Base-by-base conservation (phyloP, 2,329 filamentous ascomycete genomes). In the Aspergillus melleus region DNA sequence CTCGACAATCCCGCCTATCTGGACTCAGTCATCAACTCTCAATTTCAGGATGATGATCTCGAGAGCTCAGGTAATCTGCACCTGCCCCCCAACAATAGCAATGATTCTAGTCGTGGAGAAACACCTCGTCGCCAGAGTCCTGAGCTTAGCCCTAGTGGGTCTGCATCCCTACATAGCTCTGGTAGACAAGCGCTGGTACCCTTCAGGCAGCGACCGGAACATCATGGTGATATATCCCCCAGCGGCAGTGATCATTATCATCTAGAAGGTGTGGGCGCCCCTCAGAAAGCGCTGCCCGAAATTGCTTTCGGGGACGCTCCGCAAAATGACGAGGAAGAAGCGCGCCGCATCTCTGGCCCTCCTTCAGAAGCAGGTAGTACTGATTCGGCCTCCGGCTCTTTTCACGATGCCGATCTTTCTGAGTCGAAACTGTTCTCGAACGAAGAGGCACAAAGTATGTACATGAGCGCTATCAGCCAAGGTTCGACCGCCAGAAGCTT, bases 381-480 rank as follows among this genome's bases (percentile, higher is more conserved):
- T 22, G 59, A 54, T 22, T 71, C 71, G 8, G 61, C 62, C 36
- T 65, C 66, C 12, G 66, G 58, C 44, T 59, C 63, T n/a, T 63
- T 68, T n/a, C 58, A 63, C 47, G 74, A 74, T 16, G 60, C 49
- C 51, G 75, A 79, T 30, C 73, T 82, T n/a, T 72, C 75, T 6
- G 75, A 80, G 59, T 82, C 80, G 3, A 79, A 71, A 61, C 65
- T 80, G 50, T 82, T 81, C 58, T 79, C 77, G 47, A 77, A 79
- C 58, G 79, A 81, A 59, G 79, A 82, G 66, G 80, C 80, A n/a
- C 74, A 80, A 58, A 82, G 80, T 63, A 77, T 82, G 73, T 82
- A 82, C 59, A 80, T 82, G 79, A 82, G 86, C 69, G 86, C 84
- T 11, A 77, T 87, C 57, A 86, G 83, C 59, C 74, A 77, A 42